Percentiles rank a stretch among this genome's conserved stretches.
Evolutionary conservation across 306 rosid species (phyloP).

Genomic region (Medicago lupulina): DNA sequence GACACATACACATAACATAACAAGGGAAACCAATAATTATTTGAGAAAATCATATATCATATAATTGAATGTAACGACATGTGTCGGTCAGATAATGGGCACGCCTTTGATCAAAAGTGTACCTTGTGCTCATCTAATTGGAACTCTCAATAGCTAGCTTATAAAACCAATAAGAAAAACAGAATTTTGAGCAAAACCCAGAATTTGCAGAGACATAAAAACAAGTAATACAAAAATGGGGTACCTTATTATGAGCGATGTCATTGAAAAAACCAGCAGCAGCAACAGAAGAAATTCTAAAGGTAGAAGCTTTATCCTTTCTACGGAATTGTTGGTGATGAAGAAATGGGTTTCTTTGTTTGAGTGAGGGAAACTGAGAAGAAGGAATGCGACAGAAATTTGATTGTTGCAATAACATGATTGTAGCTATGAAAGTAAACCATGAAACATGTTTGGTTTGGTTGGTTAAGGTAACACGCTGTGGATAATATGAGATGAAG

Average conservation of each 20-base stretch:
- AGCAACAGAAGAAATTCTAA: conserved; percentile 47
- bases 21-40: too few species aligned
- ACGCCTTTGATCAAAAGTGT: too few species aligned
- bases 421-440: conserved; percentile 34
- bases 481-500: neutral
- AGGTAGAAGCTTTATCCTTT: conserved; percentile 44
- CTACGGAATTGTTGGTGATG: conserved; percentile 19
- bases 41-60: too few species aligned
- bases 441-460: conserved; percentile 13
- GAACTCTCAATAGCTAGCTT: neutral
- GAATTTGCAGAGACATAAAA: neutral
- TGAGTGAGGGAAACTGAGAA: conserved; percentile 32
- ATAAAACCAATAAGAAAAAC: neutral
- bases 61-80: too few species aligned
- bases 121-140: too few species aligned
- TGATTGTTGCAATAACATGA: conserved; percentile 49
- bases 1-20: too few species aligned
- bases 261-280: conserved; percentile 57
- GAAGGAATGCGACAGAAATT: conserved; percentile 45
- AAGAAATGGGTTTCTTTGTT: conserved; percentile 28
- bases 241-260: conserved; percentile 73
- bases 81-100: too few species aligned
- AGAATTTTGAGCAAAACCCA: conserved; percentile 38
- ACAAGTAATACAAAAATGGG: conserved; percentile 19
- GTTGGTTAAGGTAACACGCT: neutral